These are phyloP conservation scores for Flaveria ramosissima DNA, from an alignment of 129 eudicot genomes.

Conservation along the genomic window DNA sequence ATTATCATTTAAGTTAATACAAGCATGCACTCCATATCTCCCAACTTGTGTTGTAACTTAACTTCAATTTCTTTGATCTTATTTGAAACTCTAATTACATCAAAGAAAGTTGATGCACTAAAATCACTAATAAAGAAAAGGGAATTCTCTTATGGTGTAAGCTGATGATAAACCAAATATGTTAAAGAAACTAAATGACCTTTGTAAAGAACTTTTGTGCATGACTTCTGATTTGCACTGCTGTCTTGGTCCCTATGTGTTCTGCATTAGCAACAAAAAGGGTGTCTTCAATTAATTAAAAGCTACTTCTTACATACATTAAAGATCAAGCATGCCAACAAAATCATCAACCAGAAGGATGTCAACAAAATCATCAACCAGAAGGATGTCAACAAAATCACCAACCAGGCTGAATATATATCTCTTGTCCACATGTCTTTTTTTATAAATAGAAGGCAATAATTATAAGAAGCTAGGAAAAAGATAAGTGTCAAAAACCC, in stretches of 20 bases:
- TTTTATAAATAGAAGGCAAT: background rate
- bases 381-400: background rate
- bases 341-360: background rate
- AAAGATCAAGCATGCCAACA: background rate
- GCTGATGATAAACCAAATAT: conserved; percentile 9
- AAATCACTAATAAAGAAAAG: background rate
- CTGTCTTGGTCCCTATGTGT: conserved; percentile 99
- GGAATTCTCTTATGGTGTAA: conserved; percentile 18
- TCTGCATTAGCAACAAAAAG: conserved; percentile 63
- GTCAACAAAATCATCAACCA: background rate
- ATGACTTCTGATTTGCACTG: conserved; percentile 99
- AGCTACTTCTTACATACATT: background rate
- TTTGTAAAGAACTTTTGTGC: conserved; percentile 98
- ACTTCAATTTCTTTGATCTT: background rate
- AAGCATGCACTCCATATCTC: background rate
- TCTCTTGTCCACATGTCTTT: conserved; percentile 13
- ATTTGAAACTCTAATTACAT: background rate
- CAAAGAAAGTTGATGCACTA: background rate
- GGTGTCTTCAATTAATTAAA: conserved; percentile 12
- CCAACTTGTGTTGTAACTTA: background rate
- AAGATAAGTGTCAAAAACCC: conserved; percentile 3
- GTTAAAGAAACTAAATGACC: conserved; percentile 72
- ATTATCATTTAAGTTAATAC: background rate
- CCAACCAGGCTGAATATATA: background rate
- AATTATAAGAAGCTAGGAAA: background rate